These are phyloP conservation scores for Phialocephala sp. DNA, from an alignment of 2,329 filamentous ascomycete species.

Conservation along the genomic window DNA sequence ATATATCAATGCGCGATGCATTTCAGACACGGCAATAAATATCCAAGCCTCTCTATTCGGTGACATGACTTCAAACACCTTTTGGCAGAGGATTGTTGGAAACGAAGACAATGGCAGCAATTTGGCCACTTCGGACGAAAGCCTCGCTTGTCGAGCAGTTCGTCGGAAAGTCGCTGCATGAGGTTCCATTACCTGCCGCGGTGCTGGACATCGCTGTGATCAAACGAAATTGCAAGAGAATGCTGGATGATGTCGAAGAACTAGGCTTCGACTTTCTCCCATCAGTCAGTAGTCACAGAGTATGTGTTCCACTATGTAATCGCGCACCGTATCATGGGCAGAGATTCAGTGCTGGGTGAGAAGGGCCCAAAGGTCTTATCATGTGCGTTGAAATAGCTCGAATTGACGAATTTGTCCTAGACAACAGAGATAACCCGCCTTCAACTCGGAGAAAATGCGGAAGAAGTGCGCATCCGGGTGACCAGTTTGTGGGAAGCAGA, in stretches of 20 bases:
- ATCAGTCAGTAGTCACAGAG: conserved; percentile 1
- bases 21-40: not conserved
- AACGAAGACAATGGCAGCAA: not conserved
- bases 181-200: conserved; percentile 67
- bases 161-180: conserved; percentile 62
- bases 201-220: conserved; percentile 71
- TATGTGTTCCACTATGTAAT: not conserved
- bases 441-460: conserved; percentile 63
- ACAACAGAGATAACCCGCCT: conserved; percentile 67
- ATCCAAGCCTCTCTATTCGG: not conserved
- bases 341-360: too few relatives aligned
- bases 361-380: too few relatives aligned
- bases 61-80: not conserved
- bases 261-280: conserved; percentile 8
- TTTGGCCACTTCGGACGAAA: conserved; percentile 10
- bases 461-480: conserved; percentile 61
- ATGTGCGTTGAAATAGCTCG: not conserved
- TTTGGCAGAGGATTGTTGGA: not conserved
- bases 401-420: conserved; percentile 45
- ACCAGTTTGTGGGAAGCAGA: conserved; percentile 75
- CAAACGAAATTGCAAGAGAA: conserved; percentile 68
- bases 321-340: too few relatives aligned
- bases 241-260: conserved; percentile 65
- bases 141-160: conserved; percentile 11
- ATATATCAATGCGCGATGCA: not conserved